These are phyloP conservation scores for Corchorus capsularis DNA, from an alignment of 345 rosid species.

Conservation along the genomic window DNA sequence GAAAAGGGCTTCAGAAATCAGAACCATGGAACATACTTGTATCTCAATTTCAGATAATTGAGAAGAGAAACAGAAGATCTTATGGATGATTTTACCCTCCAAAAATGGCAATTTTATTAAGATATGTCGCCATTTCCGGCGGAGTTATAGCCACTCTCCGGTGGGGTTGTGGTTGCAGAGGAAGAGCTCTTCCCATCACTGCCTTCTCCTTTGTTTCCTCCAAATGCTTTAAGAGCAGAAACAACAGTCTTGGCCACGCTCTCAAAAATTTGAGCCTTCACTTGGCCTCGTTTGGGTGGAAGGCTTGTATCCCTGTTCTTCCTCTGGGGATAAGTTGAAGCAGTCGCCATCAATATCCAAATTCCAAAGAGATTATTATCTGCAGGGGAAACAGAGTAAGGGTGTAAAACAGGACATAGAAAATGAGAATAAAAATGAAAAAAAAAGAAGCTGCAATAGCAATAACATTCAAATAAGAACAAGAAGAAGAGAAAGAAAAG, in stretches of 20 bases:
- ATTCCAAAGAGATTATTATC: background rate
- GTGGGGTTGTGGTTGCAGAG: slow-evolving; percentile 26
- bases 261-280: slow-evolving; percentile 31
- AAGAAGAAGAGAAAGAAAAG: background rate
- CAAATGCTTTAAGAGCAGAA: slow-evolving; percentile 6
- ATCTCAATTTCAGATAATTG: background rate
- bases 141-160: slow-evolving; percentile 16
- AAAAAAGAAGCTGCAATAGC: too few species aligned
- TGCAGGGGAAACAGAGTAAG: slow-evolving; percentile 1
- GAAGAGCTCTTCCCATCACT: slow-evolving; percentile 14
- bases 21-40: background rate
- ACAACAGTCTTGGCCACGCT: slow-evolving; percentile 14
- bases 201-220: background rate
- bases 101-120: background rate
- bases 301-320: slow-evolving; percentile 13
- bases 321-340: background rate
- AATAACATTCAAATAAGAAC: background rate
- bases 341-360: background rate
- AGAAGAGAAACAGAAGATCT: background rate
- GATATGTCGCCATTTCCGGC: slow-evolving; percentile 17
- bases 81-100: background rate
- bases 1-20: background rate
- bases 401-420: background rate
- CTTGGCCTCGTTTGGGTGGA: slow-evolving; percentile 27
- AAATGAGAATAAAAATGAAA: background rate